Base-by-base conservation (phyloP, 345 rosid species). In the Acer saccharum region DNA sequence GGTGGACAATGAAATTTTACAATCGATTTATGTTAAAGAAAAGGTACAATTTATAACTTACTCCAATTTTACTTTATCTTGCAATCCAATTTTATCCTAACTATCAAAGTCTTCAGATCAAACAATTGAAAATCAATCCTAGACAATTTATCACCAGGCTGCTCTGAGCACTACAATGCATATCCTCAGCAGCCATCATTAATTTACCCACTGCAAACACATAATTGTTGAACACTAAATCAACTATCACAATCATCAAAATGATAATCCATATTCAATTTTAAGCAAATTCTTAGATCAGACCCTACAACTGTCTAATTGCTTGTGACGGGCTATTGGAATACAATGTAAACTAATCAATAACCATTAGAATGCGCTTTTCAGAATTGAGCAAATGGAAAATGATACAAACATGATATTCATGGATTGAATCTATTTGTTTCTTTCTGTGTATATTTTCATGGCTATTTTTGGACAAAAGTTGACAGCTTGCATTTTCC, bases 81-180 rank as follows among this genome's bases (percentile, higher is more conserved):
- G 25, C 74, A 76, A 72, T 72, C 58, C 65, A 73, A 8, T 39
- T 43, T 46, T 54, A 27, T 41, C 32, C 12, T 62, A 48, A 32
- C 68, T 76, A 67, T 41, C 32, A 32, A n/a, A 29, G 18, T 32
- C 11, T 29, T 32, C 3, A 7, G 14, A 32, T 6, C 21, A 52
- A 41, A 21, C 60, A 58, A 35, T 58, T 18, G 10, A 17, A 54
- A n/a, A 64, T 10, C 14, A 74, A 48, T 17, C 46, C 58, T 25
- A 48, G 50, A 29, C 20, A 29, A 18, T n/a, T 43, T 27, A 16
- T 64, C 48, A 27, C 17, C 12, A 29, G 63, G 32, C 63, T 54
- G 54, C 64, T 20, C 11, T 14, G 14, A 14, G 35, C 41, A 48
- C 60, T 50, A 44, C 17, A 64, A 64, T 25, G 70, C 69, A 46